phyloP scores from a whole-genome alignment of 2,329 filamentous ascomycete species.

The Camillea tinctor region DNA sequence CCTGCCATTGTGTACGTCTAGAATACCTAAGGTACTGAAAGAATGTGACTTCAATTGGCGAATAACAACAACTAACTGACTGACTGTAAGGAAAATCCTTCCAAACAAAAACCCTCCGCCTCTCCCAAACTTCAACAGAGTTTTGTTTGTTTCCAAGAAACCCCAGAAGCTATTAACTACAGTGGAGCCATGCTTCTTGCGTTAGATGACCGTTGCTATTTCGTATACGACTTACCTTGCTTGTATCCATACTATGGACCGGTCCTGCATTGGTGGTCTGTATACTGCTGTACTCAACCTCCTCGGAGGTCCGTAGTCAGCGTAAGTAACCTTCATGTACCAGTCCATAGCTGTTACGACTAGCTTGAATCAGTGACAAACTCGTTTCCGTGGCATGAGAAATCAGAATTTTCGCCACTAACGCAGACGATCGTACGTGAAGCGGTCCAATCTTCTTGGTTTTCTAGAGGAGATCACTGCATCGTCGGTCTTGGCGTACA shows the following conservation, averaged over 20 bases:
- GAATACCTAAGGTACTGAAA: neutral
- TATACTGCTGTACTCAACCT: neutral
- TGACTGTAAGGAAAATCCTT: neutral
- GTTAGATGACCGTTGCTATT: neutral
- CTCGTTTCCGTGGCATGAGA: neutral
- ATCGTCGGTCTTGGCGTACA: conserved; percentile 24
- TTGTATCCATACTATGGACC: neutral
- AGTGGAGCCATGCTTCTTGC: neutral
- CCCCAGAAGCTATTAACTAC: neutral
- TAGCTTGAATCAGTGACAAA: conserved; percentile 1
- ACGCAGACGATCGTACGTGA: conserved; percentile 21
- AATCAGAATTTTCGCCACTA: conserved; percentile 26
- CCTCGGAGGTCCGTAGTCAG: neutral
- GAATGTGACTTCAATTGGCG: conserved; percentile 19
- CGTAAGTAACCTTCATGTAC: conserved; percentile 22
- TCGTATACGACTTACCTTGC: neutral
- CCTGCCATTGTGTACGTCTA: conserved; percentile 20
- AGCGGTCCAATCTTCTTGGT: conserved; percentile 1
- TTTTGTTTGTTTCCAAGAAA: neutral
- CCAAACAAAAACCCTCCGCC: neutral
- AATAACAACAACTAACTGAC: too few species aligned
- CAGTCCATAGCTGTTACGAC: neutral
- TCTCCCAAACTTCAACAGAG: neutral
- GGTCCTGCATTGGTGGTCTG: neutral
- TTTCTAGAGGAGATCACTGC: conserved; percentile 1